Conservation (phyloP, 257 asterid genomes). For the Echites panduratus region DNA sequence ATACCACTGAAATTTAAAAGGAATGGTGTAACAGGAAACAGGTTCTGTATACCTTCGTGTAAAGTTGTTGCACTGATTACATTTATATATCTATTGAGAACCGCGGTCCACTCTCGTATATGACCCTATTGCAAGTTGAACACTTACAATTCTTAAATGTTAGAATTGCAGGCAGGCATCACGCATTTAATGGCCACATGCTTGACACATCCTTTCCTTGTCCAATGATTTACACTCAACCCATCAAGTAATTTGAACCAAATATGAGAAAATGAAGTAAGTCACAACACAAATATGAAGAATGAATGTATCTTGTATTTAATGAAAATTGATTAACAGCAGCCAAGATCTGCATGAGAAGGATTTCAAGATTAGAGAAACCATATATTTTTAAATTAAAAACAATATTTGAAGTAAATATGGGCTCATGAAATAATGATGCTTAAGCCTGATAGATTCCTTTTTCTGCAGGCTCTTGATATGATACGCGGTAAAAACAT, state of each 20-base stretch:
- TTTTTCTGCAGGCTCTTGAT: conserved; percentile 61
- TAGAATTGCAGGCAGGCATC: neutral
- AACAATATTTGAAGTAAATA: neutral
- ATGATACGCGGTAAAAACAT: conserved; percentile 89
- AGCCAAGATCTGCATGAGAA: neutral
- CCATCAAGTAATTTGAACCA: neutral
- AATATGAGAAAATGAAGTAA: neutral
- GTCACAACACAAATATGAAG: neutral
- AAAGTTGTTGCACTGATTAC: neutral
- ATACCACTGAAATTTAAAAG: neutral
- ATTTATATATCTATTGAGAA: neutral
- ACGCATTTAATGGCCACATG: neutral
- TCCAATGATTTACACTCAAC: neutral
- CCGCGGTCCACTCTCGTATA: neutral
- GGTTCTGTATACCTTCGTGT: neutral
- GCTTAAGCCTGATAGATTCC: neutral
- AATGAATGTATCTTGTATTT: neutral
- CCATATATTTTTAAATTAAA: neutral
- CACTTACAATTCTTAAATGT: neutral
- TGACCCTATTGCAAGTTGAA: neutral
- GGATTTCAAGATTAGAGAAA: neutral
- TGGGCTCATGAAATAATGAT: neutral
- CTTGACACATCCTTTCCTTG: neutral
- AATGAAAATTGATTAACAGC: neutral
- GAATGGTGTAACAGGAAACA: neutral